phyloP scores from a whole-genome alignment of 768 basidiomycete genomes.

The Kwoniella sp. region DNA sequence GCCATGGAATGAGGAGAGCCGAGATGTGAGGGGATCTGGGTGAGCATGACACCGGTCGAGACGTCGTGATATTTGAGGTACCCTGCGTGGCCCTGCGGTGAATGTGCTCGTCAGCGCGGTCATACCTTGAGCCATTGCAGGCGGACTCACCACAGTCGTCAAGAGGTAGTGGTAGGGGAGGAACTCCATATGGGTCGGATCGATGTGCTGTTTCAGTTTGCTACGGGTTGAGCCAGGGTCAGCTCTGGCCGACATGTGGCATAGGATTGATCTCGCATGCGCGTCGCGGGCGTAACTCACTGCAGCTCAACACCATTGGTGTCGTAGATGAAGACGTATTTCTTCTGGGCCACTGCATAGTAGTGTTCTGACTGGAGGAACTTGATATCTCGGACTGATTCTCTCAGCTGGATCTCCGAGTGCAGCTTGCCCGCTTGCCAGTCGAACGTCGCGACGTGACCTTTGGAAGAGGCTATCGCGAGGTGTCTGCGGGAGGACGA shows the following conservation, averaged over 20 bases:
- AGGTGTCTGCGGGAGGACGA: conserved; percentile 59
- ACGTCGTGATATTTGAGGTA: conserved; percentile 96
- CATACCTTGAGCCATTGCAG: background rate
- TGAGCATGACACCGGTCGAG: conserved; percentile 80
- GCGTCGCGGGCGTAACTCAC: conserved; percentile 49
- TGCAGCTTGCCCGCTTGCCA: conserved; percentile 83
- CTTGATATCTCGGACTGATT: conserved; percentile 90
- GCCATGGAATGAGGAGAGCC: conserved; percentile 79
- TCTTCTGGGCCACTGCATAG: conserved; percentile 92
- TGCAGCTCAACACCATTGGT: conserved; percentile 89
- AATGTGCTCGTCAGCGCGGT: conserved; percentile 51
- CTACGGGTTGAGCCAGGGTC: conserved; percentile 13
- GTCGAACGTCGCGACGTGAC: conserved; percentile 90
- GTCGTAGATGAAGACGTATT: conserved; percentile 95
- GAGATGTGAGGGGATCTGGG: conserved; percentile 82
- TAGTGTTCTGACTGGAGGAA: conserved; percentile 90
- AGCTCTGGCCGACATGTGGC: background rate
- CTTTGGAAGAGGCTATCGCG: conserved; percentile 73
- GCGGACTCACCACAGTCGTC: conserved; percentile 66
- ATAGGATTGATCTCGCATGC: background rate
- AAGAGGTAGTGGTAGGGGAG: conserved; percentile 95
- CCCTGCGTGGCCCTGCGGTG: conserved; percentile 65
- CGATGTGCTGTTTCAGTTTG: conserved; percentile 57
- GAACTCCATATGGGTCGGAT: conserved; percentile 84
- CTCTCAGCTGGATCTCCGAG: conserved; percentile 75